Evolutionary conservation across 106 monocot species (phyloP).

Genomic region (Dioscorea zingiberensis): DNA sequence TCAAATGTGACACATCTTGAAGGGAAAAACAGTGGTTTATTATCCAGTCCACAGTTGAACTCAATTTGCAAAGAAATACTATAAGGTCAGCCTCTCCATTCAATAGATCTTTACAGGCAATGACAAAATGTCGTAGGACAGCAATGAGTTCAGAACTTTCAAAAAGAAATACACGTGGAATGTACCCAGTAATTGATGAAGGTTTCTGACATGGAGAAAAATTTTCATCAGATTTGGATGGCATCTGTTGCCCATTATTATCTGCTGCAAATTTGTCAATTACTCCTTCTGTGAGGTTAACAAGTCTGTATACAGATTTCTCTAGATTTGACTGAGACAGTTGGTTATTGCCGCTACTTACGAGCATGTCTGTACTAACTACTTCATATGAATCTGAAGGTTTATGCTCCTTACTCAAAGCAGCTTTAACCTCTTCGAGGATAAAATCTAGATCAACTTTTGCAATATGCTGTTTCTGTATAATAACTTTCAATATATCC

Average conservation of each 20-base stretch:
- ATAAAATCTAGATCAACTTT: slow-evolving; percentile 25
- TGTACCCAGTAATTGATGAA: slow-evolving; percentile 13
- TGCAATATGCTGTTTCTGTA: slow-evolving; percentile 25
- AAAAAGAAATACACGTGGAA: slow-evolving; percentile 39
- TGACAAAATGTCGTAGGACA: slow-evolving; percentile 35
- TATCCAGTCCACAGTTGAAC: slow-evolving; percentile 51
- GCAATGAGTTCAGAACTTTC: slow-evolving; percentile 42
- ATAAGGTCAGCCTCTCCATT: slow-evolving; percentile 34
- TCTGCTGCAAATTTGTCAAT: slow-evolving; percentile 22
- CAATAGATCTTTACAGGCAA: slow-evolving; percentile 50
- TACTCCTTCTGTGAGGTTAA: slow-evolving; percentile 47
- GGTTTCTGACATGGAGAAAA: background rate
- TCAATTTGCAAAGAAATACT: slow-evolving; percentile 31
- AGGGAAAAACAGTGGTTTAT: slow-evolving; percentile 53
- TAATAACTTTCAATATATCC: slow-evolving; percentile 35
- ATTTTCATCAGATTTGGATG: slow-evolving; percentile 10
- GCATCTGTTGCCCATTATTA: slow-evolving; percentile 1
- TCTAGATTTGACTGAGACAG: slow-evolving; percentile 19
- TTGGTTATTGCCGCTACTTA: slow-evolving; percentile 5
- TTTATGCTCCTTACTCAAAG: slow-evolving; percentile 3
- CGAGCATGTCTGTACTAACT: background rate
- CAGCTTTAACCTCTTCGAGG: slow-evolving; percentile 22
- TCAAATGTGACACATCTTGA: slow-evolving; percentile 51
- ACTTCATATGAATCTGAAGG: slow-evolving; percentile 3
- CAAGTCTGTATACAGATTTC: slow-evolving; percentile 26